Evolutionary conservation across 2,329 filamentous ascomycete species (phyloP), one percentile per base, ranked within the genome.

Genomic region (Orbilia brochopaga): DNA sequence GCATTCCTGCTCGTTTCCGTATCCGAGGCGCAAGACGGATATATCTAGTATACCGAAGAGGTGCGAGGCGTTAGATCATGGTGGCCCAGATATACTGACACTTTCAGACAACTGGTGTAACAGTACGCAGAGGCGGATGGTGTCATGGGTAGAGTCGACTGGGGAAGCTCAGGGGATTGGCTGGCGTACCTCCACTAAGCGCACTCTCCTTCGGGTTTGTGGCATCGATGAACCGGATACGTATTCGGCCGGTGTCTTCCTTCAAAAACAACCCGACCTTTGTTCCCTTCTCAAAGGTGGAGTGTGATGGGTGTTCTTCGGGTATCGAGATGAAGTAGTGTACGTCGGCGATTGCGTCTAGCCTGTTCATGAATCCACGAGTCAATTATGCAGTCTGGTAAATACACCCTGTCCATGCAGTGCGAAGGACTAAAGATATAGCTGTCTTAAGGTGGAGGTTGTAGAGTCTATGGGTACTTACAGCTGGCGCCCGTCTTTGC

Each of bases 311-410:
- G 30, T 60, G 67, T 35, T 72, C 67, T 27, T 72, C 67, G 30
- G 67, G 67, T 53, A 72, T 56, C 27, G 67, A 72, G 23, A 72
- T 72, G 40, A 55, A 72, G 23, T 72, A 72, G 44, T 72, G 67
- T 30, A 65, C 60, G 27, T 72, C 67, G 50, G 67, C 67, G 53
- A 72, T 53, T 44, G 67, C 67, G 24, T 72, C 60, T 19, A 72
- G 67, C 32, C 67, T 72, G 15, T 19, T 30, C 5, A 23, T 15
- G 17, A 48, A 5, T 5, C 17, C 8, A 48, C 8, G 37, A 48
- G n/a, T 48, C 11, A 48, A 17, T 19, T 11, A 48, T 48, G 8
- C 19, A 11, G 15, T 5, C 17, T 21, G 11, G 17, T 5, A 21
- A 4, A 15, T 32, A 6, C 24, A 2, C 1, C 50, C n/a, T 13